A percentile compares a stretch with the other conserved stretches of the same genome.
These are phyloP conservation scores for Pyrrhoderma lamaoense DNA, from an alignment of 1,284 basidiomycete genomes.

Conservation along the genomic window DNA sequence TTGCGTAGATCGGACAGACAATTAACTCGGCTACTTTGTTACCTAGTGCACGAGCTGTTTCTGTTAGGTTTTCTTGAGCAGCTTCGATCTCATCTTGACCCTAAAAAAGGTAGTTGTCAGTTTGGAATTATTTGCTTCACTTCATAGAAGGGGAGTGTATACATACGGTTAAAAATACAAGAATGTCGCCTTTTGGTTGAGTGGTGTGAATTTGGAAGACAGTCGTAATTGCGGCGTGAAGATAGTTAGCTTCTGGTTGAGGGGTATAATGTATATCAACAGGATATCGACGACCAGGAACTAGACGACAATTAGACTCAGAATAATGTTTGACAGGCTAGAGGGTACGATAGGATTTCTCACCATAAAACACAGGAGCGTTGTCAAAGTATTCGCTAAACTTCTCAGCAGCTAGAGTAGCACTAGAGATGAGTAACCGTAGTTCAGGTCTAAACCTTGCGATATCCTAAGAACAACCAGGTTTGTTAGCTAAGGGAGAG, in stretches of 20 bases:
- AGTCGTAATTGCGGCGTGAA: slow-evolving; percentile 97
- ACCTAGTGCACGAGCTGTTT: slow-evolving; percentile 90
- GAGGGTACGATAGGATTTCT: slow-evolving; percentile 22
- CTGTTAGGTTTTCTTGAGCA: slow-evolving; percentile 90
- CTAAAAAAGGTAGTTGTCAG: too few relatives aligned
- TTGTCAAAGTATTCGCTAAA: slow-evolving; percentile 95
- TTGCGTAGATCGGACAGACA: slow-evolving; percentile 97
- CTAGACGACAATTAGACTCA: slow-evolving; percentile 33
- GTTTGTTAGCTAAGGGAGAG: not conserved
- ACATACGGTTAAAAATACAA: slow-evolving; percentile 90
- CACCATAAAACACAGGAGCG: slow-evolving; percentile 89
- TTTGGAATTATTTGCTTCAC: slow-evolving; percentile 1
- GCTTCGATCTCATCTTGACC: slow-evolving; percentile 99
- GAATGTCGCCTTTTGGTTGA: slow-evolving; percentile 95
- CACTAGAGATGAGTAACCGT: slow-evolving; percentile 85
- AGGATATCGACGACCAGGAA: slow-evolving; percentile 94
- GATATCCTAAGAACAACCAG: slow-evolving; percentile 62
- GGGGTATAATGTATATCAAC: slow-evolving; percentile 99
- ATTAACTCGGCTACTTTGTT: slow-evolving; percentile 95
- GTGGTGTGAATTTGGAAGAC: slow-evolving; percentile 99
- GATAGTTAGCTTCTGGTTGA: slow-evolving; percentile 96
- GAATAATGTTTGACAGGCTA: too few relatives aligned
- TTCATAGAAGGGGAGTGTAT: not conserved
- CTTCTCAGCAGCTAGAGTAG: slow-evolving; percentile 95
- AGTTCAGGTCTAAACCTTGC: slow-evolving; percentile 94